These are phyloP conservation scores for Botrytis medusae DNA, from an alignment of 2,329 filamentous ascomycete genomes.

Conservation along the genomic window DNA sequence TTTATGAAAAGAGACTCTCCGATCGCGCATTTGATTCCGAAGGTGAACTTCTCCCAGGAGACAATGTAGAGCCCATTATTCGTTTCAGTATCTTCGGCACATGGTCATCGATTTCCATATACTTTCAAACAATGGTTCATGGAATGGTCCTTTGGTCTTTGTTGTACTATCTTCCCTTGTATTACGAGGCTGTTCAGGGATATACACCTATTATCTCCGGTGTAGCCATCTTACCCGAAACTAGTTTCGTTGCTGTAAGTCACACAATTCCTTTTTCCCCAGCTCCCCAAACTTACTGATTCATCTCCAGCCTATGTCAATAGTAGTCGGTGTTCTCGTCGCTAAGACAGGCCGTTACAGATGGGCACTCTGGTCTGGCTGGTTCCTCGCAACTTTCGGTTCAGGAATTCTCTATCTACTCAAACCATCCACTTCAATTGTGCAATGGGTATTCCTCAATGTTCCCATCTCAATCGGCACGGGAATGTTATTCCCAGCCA, in stretches of 20 bases:
- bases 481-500: conserved; percentile 64
- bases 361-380: conserved; percentile 56
- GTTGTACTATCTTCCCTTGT: conserved; percentile 56
- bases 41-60: conserved; percentile 29
- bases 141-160: conserved; percentile 56
- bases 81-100: conserved; percentile 47
- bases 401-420: conserved; percentile 55
- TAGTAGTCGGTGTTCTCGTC: conserved; percentile 55
- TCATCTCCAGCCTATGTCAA: conserved; percentile 50
- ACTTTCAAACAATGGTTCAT: conserved; percentile 55
- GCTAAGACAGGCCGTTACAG: conserved; percentile 59
- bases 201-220: conserved; percentile 55
- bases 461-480: conserved; percentile 60
- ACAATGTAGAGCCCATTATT: conserved; percentile 41
- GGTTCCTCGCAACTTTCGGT: conserved; percentile 58
- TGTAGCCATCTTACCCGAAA: conserved; percentile 58
- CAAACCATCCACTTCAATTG: conserved; percentile 49
- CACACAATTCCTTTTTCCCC: not conserved
- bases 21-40: conserved; percentile 33
- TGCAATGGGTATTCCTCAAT: conserved; percentile 60
- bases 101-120: conserved; percentile 51
- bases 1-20: conserved; percentile 49
- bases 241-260: conserved; percentile 59
- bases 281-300: conserved; percentile 48
- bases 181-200: conserved; percentile 53